These are phyloP conservation scores for Trichocladium uniseriatum DNA, from an alignment of 495 filamentous ascomycete genomes.

Conservation along the genomic window DNA sequence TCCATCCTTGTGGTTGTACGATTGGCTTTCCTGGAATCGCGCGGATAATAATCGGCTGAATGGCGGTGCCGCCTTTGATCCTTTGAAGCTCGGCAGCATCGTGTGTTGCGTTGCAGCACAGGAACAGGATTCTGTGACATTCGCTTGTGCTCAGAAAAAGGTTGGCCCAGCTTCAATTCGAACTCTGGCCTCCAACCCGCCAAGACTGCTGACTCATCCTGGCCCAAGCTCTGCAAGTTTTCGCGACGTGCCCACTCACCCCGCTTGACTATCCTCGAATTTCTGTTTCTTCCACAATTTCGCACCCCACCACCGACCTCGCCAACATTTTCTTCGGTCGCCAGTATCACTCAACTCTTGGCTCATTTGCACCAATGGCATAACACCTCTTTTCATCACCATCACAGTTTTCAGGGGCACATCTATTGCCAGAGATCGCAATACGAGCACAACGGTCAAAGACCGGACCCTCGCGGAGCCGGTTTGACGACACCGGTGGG, in stretches of 20 bases:
- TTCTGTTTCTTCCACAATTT: constrained; percentile 9
- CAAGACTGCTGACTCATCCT: constrained; percentile 15
- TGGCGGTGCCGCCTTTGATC: too few relatives aligned
- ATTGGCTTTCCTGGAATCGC: background rate
- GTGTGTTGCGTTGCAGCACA: too few relatives aligned
- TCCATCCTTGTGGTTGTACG: background rate
- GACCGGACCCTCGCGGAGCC: background rate
- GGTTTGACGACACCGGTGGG: constrained; percentile 13
- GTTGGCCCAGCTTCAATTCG: constrained; percentile 3
- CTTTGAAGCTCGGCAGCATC: too few relatives aligned
- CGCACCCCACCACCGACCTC: constrained; percentile 5
- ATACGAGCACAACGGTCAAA: background rate
- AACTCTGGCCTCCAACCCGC: constrained; percentile 8
- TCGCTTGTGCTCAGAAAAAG: background rate
- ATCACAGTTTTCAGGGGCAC: background rate
- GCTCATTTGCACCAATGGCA: constrained; percentile 23
- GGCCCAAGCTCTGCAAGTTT: constrained; percentile 12
- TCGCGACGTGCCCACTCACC: constrained; percentile 12
- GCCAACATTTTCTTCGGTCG: constrained; percentile 10
- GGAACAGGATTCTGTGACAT: too few relatives aligned
- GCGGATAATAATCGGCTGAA: background rate
- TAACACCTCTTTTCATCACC: constrained; percentile 18
- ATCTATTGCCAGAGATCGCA: background rate
- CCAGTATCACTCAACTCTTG: constrained; percentile 23
- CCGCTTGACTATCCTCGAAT: constrained; percentile 21